phyloP scores from a whole-genome alignment of 331 rosid species.

The Rosa hybrid region DNA sequence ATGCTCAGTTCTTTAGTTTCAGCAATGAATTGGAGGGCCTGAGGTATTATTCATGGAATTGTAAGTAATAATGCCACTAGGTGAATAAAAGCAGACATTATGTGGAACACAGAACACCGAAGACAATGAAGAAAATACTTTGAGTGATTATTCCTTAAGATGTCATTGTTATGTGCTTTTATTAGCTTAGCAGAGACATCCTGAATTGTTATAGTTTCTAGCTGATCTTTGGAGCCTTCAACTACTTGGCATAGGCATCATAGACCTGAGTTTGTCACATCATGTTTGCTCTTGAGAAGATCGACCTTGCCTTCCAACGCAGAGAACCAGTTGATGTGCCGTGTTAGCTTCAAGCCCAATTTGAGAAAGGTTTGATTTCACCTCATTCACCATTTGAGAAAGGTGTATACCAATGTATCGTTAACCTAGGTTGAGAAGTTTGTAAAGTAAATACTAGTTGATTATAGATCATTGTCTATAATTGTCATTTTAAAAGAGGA shows the following conservation, averaged over 20 bases:
- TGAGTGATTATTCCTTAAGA: slow-evolving; percentile 48
- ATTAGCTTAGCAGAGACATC: slow-evolving; percentile 41
- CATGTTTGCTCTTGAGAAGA: slow-evolving; percentile 75
- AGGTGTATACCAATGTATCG: too few species aligned
- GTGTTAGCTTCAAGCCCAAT: slow-evolving; percentile 70
- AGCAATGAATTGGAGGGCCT: slow-evolving; percentile 80
- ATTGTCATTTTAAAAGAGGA: too few species aligned
- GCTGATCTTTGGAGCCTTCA: slow-evolving; percentile 42
- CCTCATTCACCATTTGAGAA: slow-evolving; percentile 51
- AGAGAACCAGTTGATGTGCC: slow-evolving; percentile 63
- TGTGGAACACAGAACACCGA: neutral
- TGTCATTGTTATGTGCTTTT: slow-evolving; percentile 33
- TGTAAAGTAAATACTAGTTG: too few species aligned
- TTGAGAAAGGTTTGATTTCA: slow-evolving; percentile 68
- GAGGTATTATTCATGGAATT: slow-evolving; percentile 15
- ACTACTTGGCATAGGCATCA: slow-evolving; percentile 66
- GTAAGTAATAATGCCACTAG: slow-evolving; percentile 1
- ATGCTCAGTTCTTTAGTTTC: slow-evolving; percentile 38
- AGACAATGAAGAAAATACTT: slow-evolving; percentile 45
- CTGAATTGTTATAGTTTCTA: slow-evolving; percentile 45
- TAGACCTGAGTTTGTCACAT: slow-evolving; percentile 59
- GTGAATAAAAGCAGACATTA: neutral
- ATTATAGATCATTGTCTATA: too few species aligned
- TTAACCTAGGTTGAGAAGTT: too few species aligned
- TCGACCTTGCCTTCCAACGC: slow-evolving; percentile 69